Evolutionary conservation across 176 grass and related monocot genomes (phyloP).

Genomic region (Otatea glauca): DNA sequence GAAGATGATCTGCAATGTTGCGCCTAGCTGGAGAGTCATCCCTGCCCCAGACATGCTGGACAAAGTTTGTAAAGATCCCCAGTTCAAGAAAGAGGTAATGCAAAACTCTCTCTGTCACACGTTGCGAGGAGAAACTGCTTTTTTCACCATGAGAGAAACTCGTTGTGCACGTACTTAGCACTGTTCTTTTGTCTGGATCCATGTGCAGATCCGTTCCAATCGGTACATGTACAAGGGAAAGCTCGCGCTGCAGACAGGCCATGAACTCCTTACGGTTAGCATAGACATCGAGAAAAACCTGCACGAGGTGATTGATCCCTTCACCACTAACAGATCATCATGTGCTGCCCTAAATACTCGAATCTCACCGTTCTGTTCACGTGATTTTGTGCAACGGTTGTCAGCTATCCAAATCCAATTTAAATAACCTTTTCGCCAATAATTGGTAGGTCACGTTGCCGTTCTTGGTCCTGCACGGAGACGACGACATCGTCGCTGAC

Average conservation of each 20-base stretch:
- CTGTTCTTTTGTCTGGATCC: neutral
- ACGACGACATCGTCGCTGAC: conserved; percentile 53
- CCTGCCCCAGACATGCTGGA: conserved; percentile 63
- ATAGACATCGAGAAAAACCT: conserved; percentile 68
- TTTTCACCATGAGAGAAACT: neutral
- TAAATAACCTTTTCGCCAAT: neutral
- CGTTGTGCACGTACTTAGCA: neutral
- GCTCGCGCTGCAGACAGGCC: conserved; percentile 52
- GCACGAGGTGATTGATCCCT: conserved; percentile 47
- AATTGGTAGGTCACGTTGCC: conserved; percentile 55
- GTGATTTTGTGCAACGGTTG: neutral
- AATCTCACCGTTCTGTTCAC: neutral
- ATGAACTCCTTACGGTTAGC: conserved; percentile 58
- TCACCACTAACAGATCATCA: neutral
- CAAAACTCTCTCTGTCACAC: neutral
- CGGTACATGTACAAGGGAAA: conserved; percentile 69
- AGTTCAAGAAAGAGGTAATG: conserved; percentile 66
- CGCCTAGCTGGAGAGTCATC: conserved; percentile 68
- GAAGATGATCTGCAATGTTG: conserved; percentile 51
- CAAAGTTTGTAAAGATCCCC: conserved; percentile 56
- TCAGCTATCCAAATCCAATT: neutral
- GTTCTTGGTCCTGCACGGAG: conserved; percentile 78
- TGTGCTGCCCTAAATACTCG: neutral
- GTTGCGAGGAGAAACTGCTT: neutral
- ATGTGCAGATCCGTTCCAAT: conserved; percentile 53